These are phyloP conservation scores for Sanghuangporus weigelae DNA, from an alignment of 1,284 basidiomycete species.

Conservation along the genomic window DNA sequence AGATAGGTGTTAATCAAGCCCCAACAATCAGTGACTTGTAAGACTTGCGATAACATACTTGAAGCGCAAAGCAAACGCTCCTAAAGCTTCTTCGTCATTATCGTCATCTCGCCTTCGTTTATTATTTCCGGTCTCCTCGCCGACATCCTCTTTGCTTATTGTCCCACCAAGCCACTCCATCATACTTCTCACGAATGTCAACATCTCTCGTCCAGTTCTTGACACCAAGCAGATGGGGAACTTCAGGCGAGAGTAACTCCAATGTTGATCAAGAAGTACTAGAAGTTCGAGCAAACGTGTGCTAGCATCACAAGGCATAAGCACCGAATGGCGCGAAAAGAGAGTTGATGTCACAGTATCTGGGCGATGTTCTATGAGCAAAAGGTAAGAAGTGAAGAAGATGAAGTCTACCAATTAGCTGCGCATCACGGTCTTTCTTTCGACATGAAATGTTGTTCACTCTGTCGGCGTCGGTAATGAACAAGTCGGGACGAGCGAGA, in stretches of 20 bases:
- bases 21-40: not conserved
- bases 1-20: not conserved
- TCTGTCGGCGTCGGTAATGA: slow-evolving; percentile 92
- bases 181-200: slow-evolving; percentile 93
- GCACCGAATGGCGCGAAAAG: slow-evolving; percentile 70
- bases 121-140: slow-evolving; percentile 57
- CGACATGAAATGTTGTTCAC: slow-evolving; percentile 79
- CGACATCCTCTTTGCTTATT: slow-evolving; percentile 84
- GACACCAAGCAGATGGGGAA: slow-evolving; percentile 91
- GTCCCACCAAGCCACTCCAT: slow-evolving; percentile 99
- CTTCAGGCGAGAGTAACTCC: slow-evolving; percentile 80
- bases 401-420: slow-evolving; percentile 67
- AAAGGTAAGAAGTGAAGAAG: not conserved
- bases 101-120: slow-evolving; percentile 59
- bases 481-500: slow-evolving; percentile 81
- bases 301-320: slow-evolving; percentile 92
- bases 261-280: slow-evolving; percentile 95
- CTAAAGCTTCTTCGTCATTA: slow-evolving; percentile 69
- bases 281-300: slow-evolving; percentile 92
- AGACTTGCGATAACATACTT: slow-evolving; percentile 38
- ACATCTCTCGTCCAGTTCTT: slow-evolving; percentile 88
- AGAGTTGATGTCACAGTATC: slow-evolving; percentile 86
- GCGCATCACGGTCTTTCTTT: slow-evolving; percentile 87
- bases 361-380: slow-evolving; percentile 25
- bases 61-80: slow-evolving; percentile 72